These are phyloP conservation scores for Aureobasidium uvarum DNA, from an alignment of 2,329 filamentous ascomycete species.

Conservation along the genomic window DNA sequence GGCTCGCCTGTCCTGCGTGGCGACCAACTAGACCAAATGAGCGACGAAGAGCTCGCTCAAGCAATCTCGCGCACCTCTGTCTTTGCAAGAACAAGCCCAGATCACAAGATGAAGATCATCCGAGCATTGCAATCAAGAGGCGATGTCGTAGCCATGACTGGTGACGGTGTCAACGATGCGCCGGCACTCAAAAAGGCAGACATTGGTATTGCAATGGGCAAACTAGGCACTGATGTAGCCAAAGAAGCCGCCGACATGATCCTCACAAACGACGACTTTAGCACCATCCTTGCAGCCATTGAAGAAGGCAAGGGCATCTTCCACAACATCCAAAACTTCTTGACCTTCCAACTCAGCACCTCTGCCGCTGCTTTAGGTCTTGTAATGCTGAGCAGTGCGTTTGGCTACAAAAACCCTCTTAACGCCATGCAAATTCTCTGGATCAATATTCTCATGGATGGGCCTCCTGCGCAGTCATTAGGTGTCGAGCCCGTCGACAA, in stretches of 20 bases:
- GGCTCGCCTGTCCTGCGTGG: slow-evolving; percentile 75
- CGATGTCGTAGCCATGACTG: slow-evolving; percentile 98
- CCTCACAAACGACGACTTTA: slow-evolving; percentile 83
- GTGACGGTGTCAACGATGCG: slow-evolving; percentile 96
- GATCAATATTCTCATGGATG: slow-evolving; percentile 99
- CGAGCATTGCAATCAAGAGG: slow-evolving; percentile 85
- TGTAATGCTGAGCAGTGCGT: slow-evolving; percentile 85
- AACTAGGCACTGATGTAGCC: slow-evolving; percentile 91
- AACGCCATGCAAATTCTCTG: slow-evolving; percentile 99
- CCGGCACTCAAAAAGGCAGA: slow-evolving; percentile 96
- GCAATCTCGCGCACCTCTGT: slow-evolving; percentile 88
- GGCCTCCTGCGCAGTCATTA: slow-evolving; percentile 92
- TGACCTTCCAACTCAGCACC: slow-evolving; percentile 97
- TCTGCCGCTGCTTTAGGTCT: slow-evolving; percentile 89
- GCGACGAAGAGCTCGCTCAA: slow-evolving; percentile 74
- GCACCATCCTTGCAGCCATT: slow-evolving; percentile 88
- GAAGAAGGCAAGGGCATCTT: slow-evolving; percentile 99
- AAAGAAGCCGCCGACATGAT: slow-evolving; percentile 97
- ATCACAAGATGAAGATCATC: slow-evolving; percentile 98
- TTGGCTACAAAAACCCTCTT: slow-evolving; percentile 91
- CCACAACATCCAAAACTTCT: slow-evolving; percentile 99
- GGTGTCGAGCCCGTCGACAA: slow-evolving; percentile 94
- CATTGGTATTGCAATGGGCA: slow-evolving; percentile 96
- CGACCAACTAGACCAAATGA: slow-evolving; percentile 92
- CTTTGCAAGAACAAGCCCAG: slow-evolving; percentile 92